Conservation (phyloP, 139 green algal genomes). For the Asterochloris erici region DNA sequence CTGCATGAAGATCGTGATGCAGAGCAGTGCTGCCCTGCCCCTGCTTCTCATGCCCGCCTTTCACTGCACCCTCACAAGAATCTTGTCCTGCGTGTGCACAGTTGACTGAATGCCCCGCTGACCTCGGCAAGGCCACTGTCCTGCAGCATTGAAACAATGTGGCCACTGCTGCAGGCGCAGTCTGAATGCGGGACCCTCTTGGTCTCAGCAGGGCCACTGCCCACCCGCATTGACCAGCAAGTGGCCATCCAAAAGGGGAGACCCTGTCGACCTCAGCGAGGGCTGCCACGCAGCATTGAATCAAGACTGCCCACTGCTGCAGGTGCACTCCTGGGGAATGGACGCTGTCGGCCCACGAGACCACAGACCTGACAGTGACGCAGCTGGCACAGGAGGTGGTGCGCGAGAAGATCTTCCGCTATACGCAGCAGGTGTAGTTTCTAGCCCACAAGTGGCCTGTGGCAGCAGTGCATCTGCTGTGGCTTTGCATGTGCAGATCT, state of each 20-base stretch:
- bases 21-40: too few species aligned
- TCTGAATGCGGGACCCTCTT: neutral
- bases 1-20: too few species aligned
- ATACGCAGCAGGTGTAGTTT: slow-evolving; percentile 23
- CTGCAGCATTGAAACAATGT: neutral
- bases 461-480: neutral
- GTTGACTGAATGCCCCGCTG: too few species aligned
- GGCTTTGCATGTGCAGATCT: too few species aligned
- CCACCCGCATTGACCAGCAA: too few species aligned
- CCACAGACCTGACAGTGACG: slow-evolving; percentile 15
- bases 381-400: slow-evolving; percentile 21
- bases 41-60: too few species aligned
- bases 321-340: slow-evolving; percentile 24
- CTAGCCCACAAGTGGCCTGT: neutral
- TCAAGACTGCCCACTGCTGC: neutral
- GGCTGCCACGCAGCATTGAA: too few species aligned
- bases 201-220: too few species aligned
- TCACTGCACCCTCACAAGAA: too few species aligned
- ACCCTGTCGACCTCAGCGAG: neutral
- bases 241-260: too few species aligned
- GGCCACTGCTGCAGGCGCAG: neutral
- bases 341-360: slow-evolving; percentile 18
- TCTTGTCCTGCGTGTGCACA: too few species aligned
- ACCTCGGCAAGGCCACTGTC: too few species aligned
- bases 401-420: slow-evolving; percentile 47